Percentiles rank a stretch among this genome's conserved stretches.
Evolutionary conservation across 2,329 filamentous ascomycete genomes (phyloP).

Genomic region (Fusarium succisae): DNA sequence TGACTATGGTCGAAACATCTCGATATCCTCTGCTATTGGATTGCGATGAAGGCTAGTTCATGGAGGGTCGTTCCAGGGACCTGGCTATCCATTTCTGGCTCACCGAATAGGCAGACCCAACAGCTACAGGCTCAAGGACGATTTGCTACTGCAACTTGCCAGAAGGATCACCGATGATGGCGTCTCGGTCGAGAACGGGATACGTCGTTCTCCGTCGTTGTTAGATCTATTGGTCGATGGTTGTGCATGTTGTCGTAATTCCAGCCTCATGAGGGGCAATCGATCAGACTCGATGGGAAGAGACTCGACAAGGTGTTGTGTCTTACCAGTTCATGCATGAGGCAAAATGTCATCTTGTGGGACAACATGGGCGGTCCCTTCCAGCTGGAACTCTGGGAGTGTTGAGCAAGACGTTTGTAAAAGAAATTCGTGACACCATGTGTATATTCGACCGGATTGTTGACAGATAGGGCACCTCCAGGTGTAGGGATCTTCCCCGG

Average conservation of each 20-base stretch:
- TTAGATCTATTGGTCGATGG: neutral
- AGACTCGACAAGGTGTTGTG: neutral
- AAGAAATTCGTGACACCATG: conserved; percentile 4
- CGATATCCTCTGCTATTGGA: neutral
- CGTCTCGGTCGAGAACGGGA: conserved; percentile 12
- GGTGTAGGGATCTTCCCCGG: conserved; percentile 12
- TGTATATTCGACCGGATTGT: neutral
- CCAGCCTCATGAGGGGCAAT: neutral
- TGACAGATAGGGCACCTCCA: neutral
- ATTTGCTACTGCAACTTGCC: conserved; percentile 23
- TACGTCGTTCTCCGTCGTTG: neutral
- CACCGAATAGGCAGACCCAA: conserved; percentile 8
- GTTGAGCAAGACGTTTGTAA: neutral
- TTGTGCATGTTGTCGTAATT: neutral
- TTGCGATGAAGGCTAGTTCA: neutral
- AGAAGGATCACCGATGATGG: conserved; percentile 15
- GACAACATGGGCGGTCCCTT: conserved; percentile 12
- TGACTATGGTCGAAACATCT: neutral
- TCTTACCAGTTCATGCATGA: conserved; percentile 29
- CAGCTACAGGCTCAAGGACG: conserved; percentile 1
- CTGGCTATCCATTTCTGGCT: conserved; percentile 8
- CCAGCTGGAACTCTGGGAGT: neutral
- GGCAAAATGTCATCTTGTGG: neutral
- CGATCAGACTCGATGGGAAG: neutral
- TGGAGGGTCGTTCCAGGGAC: neutral